phyloP scores from a whole-genome alignment of 108 stramenopile genomes.

The Pseudonitzschia pungens region DNA sequence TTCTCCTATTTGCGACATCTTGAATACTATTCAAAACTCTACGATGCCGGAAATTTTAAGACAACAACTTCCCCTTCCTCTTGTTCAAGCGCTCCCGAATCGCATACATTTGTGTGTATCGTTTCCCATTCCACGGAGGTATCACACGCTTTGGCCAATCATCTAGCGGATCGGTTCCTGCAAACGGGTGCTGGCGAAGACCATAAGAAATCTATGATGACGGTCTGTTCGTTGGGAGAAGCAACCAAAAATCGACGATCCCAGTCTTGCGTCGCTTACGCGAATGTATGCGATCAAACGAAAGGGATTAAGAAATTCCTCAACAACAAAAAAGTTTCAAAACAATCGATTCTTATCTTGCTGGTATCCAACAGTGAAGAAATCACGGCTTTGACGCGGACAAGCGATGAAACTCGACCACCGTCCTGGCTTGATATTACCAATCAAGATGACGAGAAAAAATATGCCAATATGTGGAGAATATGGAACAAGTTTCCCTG shows the following conservation, averaged over 20 bases:
- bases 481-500: constrained; percentile 29
- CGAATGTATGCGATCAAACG: neutral
- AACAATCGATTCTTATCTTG: constrained; percentile 33
- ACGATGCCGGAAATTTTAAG: constrained; percentile 31
- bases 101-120: constrained; percentile 45
- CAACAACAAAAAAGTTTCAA: neutral
- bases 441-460: neutral
- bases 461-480: constrained; percentile 9
- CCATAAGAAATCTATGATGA: neutral
- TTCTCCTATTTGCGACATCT: constrained; percentile 55
- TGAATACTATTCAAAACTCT: constrained; percentile 48
- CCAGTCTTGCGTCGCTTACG: constrained; percentile 10
- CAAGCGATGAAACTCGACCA: neutral
- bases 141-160: constrained; percentile 32
- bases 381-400: constrained; percentile 18
- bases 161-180: constrained; percentile 36
- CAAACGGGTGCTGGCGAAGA: neutral
- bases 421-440: neutral
- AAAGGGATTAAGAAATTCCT: constrained; percentile 17
- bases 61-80: constrained; percentile 4
- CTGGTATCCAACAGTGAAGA: constrained; percentile 36
- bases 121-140: constrained; percentile 38
- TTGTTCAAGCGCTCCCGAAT: constrained; percentile 6
- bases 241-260: neutral
- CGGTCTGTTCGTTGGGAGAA: neutral